Evolutionary conservation across 768 basidiomycete species (phyloP).

Genomic region (Pleurotus djamor): DNA sequence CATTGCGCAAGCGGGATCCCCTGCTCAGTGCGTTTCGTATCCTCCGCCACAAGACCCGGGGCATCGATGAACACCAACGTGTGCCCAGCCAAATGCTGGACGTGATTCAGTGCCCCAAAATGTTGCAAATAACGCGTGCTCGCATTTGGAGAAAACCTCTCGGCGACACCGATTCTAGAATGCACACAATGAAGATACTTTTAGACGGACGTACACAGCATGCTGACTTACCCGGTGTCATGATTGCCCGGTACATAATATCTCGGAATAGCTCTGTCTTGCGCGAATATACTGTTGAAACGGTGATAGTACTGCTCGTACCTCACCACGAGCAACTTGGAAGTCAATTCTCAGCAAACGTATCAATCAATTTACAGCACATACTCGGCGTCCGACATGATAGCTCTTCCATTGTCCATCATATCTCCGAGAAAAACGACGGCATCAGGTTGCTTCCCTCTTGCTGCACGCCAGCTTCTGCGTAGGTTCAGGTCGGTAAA

Average conservation of each 20-base stretch:
- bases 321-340: conserved; percentile 34
- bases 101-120: conserved; percentile 74
- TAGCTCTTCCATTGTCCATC: conserved; percentile 80
- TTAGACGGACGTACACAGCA: conserved; percentile 18
- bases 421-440: conserved; percentile 90
- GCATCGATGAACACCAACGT: conserved; percentile 73
- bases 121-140: conserved; percentile 61
- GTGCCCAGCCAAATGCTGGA: conserved; percentile 66
- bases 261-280: conserved; percentile 42
- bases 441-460: conserved; percentile 59
- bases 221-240: conserved; percentile 65
- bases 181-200: conserved; percentile 14
- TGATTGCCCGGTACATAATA: conserved; percentile 91
- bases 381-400: conserved; percentile 68
- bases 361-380: conserved; percentile 24
- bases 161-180: conserved; percentile 44
- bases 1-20: conserved; percentile 43
- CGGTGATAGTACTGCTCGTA: conserved; percentile 68
- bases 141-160: conserved; percentile 43
- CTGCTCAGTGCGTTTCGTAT: conserved; percentile 43
- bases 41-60: conserved; percentile 73
- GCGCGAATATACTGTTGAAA: conserved; percentile 70
- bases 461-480: conserved; percentile 78
- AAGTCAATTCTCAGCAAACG: neutral
- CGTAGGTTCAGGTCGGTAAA: conserved; percentile 81